phyloP scores from a whole-genome alignment of 257 asterid species.

The Handroanthus guayacan region DNA sequence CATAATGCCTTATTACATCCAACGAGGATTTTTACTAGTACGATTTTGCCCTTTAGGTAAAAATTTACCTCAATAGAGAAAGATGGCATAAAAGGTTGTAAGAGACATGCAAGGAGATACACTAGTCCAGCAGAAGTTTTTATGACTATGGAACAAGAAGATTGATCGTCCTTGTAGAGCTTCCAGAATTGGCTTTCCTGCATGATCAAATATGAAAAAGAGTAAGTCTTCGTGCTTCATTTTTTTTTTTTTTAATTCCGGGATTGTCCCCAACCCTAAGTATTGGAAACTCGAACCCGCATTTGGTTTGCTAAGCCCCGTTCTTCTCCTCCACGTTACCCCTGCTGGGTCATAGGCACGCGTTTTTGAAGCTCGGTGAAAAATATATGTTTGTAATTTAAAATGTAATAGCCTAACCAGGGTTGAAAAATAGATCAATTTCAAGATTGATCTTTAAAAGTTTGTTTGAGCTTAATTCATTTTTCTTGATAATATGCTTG shows the following conservation, averaged over 20 bases:
- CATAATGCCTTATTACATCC: background rate
- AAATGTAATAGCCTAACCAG: background rate
- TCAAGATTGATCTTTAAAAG: too few species aligned
- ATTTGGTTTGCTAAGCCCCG: too few species aligned
- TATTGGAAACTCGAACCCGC: too few species aligned
- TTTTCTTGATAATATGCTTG: too few species aligned
- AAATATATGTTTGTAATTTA: background rate
- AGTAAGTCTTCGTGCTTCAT: background rate
- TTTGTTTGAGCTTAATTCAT: too few species aligned
- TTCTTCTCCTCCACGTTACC: too few species aligned
- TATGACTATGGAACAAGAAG: constrained; percentile 81
- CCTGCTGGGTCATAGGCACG: too few species aligned
- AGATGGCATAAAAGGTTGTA: constrained; percentile 98
- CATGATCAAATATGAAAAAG: constrained; percentile 28
- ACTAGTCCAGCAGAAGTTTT: constrained; percentile 88
- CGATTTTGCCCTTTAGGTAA: background rate
- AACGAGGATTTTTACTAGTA: too few species aligned
- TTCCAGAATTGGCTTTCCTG: constrained; percentile 96
- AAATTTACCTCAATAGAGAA: constrained; percentile 76
- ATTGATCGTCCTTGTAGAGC: constrained; percentile 87
- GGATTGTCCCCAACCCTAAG: too few species aligned
- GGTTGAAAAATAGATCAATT: too few species aligned
- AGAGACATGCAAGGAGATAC: constrained; percentile 87
- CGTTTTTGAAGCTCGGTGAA: background rate
- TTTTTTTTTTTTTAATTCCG: too few species aligned